Evolutionary conservation across 352 stramenopile genomes (phyloP), one percentile per base, ranked within the genome.

Genomic region (Hyaloperonospora brassicae): DNA sequence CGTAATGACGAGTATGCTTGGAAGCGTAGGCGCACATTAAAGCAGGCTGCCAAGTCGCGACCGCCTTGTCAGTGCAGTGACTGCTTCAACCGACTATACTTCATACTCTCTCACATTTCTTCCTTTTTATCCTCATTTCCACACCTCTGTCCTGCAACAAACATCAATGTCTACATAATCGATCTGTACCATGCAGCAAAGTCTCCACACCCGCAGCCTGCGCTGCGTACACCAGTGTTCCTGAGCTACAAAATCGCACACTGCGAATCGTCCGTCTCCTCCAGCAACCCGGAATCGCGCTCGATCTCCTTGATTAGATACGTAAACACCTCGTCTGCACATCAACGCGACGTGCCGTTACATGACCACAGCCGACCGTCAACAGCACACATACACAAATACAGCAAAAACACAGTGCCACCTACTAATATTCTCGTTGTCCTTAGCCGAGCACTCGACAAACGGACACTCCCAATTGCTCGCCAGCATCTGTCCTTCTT

Each of bases 401-500:
- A 30, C 25, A 44, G 27, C 27, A 47, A 42, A 22, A 27, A 39
- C 5, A 27, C n/a, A 30, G 38, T 24, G 31, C 36, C 31, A 86
- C 80, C 62, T 69, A 93, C 83, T 90, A 59, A 95, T 93, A 66
- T 94, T 95, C 59, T 89, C 79, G 57, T 90, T 92, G 70, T 89
- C 76, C 64, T 93, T 93, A 47, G 86, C 87, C n/a, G 88, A 97
- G 61, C 89, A 98, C 74, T 98, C 94, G 40, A 98, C 80, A 57
- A 97, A 98, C 1, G 94, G 94, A 25, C 95, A 92, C 50, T 91
- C 74, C 87, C 85, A 97, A 46, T 83, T 84, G 45, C 90, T 77
- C 23, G 94, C 93, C 30, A 97, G 70, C 21, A 76, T 55, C 58
- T 96, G 87, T 11, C 87, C 93, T 64, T 97, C 83, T 54, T 94